A percentile compares a stretch with the other conserved stretches of the same genome.
These are phyloP conservation scores for Asclepias syriaca DNA, from an alignment of 257 asterid genomes.

Conservation along the genomic window DNA sequence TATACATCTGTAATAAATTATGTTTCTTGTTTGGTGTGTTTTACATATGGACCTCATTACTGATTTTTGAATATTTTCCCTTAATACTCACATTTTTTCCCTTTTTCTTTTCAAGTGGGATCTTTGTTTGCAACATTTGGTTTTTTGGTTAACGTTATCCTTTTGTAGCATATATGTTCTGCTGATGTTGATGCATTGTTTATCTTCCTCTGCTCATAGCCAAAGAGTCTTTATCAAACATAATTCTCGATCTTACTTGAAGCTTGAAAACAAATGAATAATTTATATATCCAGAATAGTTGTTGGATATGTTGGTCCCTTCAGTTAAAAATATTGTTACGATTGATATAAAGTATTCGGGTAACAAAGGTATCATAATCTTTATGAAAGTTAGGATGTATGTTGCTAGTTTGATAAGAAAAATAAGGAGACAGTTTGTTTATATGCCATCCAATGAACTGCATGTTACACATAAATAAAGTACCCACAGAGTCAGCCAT, in stretches of 20 bases:
- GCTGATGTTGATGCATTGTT: not conserved
- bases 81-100: not conserved
- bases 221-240: not conserved
- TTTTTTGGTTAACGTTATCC: not conserved
- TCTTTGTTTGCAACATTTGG: not conserved
- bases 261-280: not conserved
- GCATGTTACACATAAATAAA: not conserved
- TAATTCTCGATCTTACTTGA: not conserved
- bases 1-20: constrained; percentile 19
- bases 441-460: not conserved
- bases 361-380: not conserved
- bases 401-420: not conserved
- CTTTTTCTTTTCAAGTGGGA: not conserved
- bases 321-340: not conserved
- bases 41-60: not conserved
- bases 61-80: constrained; percentile 1
- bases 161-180: not conserved
- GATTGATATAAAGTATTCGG: not conserved
- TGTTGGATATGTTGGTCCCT: not conserved
- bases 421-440: not conserved
- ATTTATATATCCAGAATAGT: not conserved
- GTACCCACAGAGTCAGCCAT: not conserved
- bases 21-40: not conserved
- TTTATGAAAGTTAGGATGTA: not conserved
- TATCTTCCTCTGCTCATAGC: not conserved